Conservation (phyloP, 2,329 filamentous ascomycete genomes). For the Peltaster fructicola region DNA sequence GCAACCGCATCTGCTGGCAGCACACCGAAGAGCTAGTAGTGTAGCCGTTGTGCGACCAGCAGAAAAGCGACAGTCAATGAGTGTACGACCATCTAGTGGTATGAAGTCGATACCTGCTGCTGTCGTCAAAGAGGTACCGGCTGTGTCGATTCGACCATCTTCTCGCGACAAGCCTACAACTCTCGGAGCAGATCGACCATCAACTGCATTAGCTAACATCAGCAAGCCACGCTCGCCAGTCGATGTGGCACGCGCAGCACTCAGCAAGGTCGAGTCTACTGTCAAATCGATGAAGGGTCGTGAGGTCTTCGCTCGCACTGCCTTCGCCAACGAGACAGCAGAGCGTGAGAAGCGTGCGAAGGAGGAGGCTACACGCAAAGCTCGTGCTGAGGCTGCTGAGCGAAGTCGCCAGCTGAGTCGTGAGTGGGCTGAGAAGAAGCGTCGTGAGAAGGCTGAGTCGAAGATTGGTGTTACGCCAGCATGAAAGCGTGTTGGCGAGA, state of each 20-base stretch:
- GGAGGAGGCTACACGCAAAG: conserved; percentile 30
- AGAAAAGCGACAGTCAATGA: no score
- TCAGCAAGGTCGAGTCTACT: conserved; percentile 14
- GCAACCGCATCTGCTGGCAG: conserved; percentile 1
- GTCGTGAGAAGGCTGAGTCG: conserved; percentile 18
- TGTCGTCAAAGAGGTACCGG: conserved; percentile 4
- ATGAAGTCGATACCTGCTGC: conserved; percentile 2
- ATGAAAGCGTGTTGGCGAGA: no score
- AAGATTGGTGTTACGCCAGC: no score
- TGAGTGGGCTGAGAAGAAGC: conserved; percentile 33
- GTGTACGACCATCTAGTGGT: conserved; percentile 4
- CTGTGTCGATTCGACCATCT: no score
- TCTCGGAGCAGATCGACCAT: conserved; percentile 3
- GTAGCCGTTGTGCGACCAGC: conserved; percentile 7
- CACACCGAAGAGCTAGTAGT: conserved; percentile 11
- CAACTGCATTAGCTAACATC: conserved; percentile 6
- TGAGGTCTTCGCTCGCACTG: conserved; percentile 29
- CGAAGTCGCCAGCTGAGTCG: conserved; percentile 25
- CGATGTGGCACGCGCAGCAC: conserved; percentile 7
- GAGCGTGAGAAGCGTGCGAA: conserved; percentile 27
- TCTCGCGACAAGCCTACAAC: conserved; percentile 4
- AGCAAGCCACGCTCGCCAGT: conserved; percentile 5
- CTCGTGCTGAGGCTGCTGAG: conserved; percentile 29
- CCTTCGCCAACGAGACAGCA: conserved; percentile 22
- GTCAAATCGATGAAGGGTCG: conserved; percentile 19